Conservation (phyloP, 2,329 filamentous ascomycete species). For the Verticillium isaacii region DNA sequence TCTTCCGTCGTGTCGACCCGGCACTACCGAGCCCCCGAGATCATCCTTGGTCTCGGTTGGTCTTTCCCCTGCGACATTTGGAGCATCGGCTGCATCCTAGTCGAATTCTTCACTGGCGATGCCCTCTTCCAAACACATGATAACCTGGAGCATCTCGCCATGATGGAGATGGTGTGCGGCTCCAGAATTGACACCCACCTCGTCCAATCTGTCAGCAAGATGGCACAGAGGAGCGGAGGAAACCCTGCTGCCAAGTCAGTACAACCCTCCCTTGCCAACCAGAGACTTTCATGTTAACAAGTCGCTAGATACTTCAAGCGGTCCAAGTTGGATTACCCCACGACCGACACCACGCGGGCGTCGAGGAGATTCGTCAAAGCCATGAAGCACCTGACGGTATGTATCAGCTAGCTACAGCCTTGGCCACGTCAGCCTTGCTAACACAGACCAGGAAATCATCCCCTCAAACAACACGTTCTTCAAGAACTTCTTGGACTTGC, state of each 20-base stretch:
- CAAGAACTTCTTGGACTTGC: constrained; percentile 57
- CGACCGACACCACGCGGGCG: constrained; percentile 57
- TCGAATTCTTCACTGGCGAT: constrained; percentile 68
- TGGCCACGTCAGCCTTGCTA: constrained; percentile 7
- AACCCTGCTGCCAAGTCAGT: constrained; percentile 62
- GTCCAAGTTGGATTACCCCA: constrained; percentile 60
- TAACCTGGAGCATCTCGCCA: constrained; percentile 68
- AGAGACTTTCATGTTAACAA: constrained; percentile 18
- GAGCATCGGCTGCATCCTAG: constrained; percentile 69
- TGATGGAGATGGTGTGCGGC: constrained; percentile 68
- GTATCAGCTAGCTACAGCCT: constrained; percentile 16
- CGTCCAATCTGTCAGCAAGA: constrained; percentile 52
- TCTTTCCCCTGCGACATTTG: constrained; percentile 69
- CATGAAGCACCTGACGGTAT: constrained; percentile 64
- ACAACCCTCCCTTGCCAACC: constrained; percentile 8
- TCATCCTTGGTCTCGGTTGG: constrained; percentile 67
- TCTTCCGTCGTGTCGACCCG: constrained; percentile 67
- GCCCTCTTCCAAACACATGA: constrained; percentile 70
- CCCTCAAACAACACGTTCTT: constrained; percentile 55
- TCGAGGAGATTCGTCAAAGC: constrained; percentile 64
- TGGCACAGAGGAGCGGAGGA: constrained; percentile 49
- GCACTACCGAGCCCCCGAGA: constrained; percentile 66
- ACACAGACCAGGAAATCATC: constrained; percentile 54
- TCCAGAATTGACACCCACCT: constrained; percentile 54
- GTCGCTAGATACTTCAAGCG: constrained; percentile 61